Percentiles rank a stretch among this genome's conserved stretches.
phyloP scores from a whole-genome alignment of 148 eudicot species.

The Chenopodium album region DNA sequence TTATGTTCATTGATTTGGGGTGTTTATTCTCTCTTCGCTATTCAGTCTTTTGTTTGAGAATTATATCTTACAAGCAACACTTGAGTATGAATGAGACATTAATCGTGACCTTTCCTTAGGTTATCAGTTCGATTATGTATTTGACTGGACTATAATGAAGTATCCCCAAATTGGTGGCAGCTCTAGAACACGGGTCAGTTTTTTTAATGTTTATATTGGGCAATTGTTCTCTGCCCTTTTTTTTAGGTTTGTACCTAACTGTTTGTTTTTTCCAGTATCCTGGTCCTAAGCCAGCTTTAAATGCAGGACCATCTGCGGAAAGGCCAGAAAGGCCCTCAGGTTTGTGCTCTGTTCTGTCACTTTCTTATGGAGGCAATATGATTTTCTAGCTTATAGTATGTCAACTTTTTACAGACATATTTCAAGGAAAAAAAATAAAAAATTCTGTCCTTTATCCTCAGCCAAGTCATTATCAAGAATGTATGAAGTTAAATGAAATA shows the following conservation, averaged over 20 bases:
- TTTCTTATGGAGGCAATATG: not conserved
- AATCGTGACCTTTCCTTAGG: constrained; percentile 41
- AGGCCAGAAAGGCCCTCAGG: constrained; percentile 86
- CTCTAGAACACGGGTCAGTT: constrained; percentile 66
- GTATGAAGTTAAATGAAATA: too few species aligned
- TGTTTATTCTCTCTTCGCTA: not conserved
- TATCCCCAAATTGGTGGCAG: constrained; percentile 84
- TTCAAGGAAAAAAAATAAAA: not conserved
- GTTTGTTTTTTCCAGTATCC: constrained; percentile 44
- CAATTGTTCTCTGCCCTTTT: constrained; percentile 30
- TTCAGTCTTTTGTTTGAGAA: not conserved
- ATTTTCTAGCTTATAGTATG: not conserved
- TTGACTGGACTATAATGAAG: constrained; percentile 94
- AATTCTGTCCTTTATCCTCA: not conserved
- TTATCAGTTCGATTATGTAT: constrained; percentile 86
- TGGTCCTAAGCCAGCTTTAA: constrained; percentile 56
- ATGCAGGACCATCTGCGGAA: constrained; percentile 76
- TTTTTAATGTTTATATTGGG: constrained; percentile 21
- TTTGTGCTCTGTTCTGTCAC: constrained; percentile 25
- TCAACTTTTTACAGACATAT: not conserved
- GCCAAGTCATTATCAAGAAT: not conserved
- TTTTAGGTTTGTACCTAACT: constrained; percentile 10
- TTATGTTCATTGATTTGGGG: not conserved
- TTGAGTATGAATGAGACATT: not conserved
- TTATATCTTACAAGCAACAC: not conserved